These are phyloP conservation scores for Aspergillus oerlinghausenensis DNA, from an alignment of 2,329 filamentous ascomycete genomes.

Conservation along the genomic window DNA sequence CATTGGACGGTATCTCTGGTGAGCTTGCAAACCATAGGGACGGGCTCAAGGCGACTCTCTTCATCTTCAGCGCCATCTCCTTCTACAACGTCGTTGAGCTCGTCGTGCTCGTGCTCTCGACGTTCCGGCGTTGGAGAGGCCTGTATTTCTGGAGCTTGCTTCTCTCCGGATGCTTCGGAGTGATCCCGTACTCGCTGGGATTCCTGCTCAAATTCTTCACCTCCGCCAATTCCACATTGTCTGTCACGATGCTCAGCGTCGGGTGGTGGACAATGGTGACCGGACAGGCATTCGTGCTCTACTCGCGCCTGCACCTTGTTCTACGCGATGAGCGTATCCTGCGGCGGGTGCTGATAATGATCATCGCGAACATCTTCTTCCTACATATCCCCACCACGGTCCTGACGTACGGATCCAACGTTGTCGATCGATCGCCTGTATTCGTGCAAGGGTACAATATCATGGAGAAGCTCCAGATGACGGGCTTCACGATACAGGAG, in stretches of 20 bases:
- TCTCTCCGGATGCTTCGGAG: slow-evolving; percentile 30
- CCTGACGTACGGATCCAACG: slow-evolving; percentile 47
- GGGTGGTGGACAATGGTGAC: slow-evolving; percentile 60
- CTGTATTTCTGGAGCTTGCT: slow-evolving; percentile 44
- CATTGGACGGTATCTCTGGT: slow-evolving; percentile 28
- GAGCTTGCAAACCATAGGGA: slow-evolving; percentile 20
- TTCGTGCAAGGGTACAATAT: slow-evolving; percentile 42
- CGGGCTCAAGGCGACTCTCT: slow-evolving; percentile 20
- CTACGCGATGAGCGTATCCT: slow-evolving; percentile 48
- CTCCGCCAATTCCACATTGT: slow-evolving; percentile 23
- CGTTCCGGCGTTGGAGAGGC: slow-evolving; percentile 36
- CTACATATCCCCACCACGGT: slow-evolving; percentile 53
- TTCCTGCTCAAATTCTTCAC: slow-evolving; percentile 42
- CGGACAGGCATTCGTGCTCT: slow-evolving; percentile 58
- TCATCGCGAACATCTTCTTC: slow-evolving; percentile 51
- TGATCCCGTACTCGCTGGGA: slow-evolving; percentile 38
- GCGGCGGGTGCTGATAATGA: slow-evolving; percentile 52
- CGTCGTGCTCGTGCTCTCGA: slow-evolving; percentile 35
- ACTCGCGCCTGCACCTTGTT: slow-evolving; percentile 59
- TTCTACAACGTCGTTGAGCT: slow-evolving; percentile 47
- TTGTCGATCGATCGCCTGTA: slow-evolving; percentile 14
- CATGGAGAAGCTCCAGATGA: slow-evolving; percentile 44
- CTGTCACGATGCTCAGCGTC: slow-evolving; percentile 44
- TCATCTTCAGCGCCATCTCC: slow-evolving; percentile 37
- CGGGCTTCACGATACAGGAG: slow-evolving; percentile 45